Evolutionary conservation across 768 basidiomycete genomes (phyloP), one percentile per base, ranked within the genome.

Genomic region (Hypholoma fasciculare): DNA sequence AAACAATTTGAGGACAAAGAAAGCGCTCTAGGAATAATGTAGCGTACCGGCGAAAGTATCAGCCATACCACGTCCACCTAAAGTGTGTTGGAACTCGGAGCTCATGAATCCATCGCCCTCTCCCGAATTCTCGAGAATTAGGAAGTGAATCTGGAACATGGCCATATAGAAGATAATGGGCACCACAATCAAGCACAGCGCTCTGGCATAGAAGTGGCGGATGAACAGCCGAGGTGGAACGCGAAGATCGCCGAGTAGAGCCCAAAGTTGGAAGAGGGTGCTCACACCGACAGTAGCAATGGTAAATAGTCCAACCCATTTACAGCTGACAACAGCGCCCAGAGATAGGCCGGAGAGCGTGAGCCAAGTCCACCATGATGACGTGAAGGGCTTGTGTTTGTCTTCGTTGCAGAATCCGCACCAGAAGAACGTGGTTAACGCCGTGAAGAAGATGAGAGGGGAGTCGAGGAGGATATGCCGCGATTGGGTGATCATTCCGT

Each of bases 101-200:
- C 92, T 96, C 97, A 99, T 99, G 74, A 99, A 99, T 0, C 96
- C 95, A 70, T 98, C 97, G 0, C 97, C 97, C 52, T 98, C 96
- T 34, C 97, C 97, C 1, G 92, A 90, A 72, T 89, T 90, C 67
- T 86, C 83, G 27, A 99, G 78, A 63, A 99, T 82, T 68, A 88
- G 67, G 75, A 98, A 98, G 71, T 99, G 97, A 52, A 99, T 87
- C 72, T 89, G 83, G 78, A 99, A 99, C 92, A 97, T 97, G 69
- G 78, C 71, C 92, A 98, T 95, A 77, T 99, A 99, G 71, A 99
- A 96, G 38, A 89, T 40, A 34, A 89, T 69, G 3, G 97, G 96
- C 3, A 99, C 70, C 34, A 78, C 79, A 65, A 99, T 98, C 56
- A 98, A 80, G 72, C 96, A 97, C 14, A 97, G 63, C 0, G 94